Base-by-base conservation (phyloP, 2,329 filamentous ascomycete genomes). In the Alternaria sp. region DNA sequence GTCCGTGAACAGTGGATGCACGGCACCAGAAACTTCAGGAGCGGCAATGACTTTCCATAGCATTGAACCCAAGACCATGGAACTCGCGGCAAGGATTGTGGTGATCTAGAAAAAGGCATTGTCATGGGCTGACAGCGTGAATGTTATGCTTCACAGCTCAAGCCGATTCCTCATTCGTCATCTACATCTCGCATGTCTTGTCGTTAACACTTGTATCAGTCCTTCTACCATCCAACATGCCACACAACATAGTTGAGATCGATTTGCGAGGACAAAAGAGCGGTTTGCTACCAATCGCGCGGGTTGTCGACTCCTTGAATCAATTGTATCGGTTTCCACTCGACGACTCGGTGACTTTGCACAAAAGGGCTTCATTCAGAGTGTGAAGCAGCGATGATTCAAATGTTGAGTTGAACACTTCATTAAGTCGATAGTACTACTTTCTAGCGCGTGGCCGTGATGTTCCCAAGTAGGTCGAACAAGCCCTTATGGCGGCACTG, bases 311-410 rank as follows among this genome's bases (percentile, higher is more conserved):
- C 26, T 48, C 43, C n/a, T 46, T 26, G 24, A 46, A 30, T 30
- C 28, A 24, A 9, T 42, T 26, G 34, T 54, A 59, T 3, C 20
- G 30, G 36, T 30, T 54, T 16, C 28, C 42, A 34, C 26, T 32
- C 2, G 55, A 43, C 12, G 43, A 42, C 20, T 30, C 18, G 4
- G 20, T 43, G 4, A 11, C 22, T 20, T 32, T 49, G n/a, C 44
- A 34, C 4, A 61, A 39, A 11, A 51, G 49, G 54, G 54, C 20
- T 54, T 54, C 6, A 61, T 24, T 3, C 49, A 54, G 9, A 51
- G 49, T 41, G 58, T 61, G n/a, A 48, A 24, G 54, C 48, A 8
- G 51, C 54, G 12, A 42, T 54, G 12, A 59, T 59, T 26, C 49
- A 51, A 34, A 48, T 28, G 32, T 61, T 61, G 7, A 61, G 54